phyloP scores from a whole-genome alignment of 2,329 filamentous ascomycete genomes.

The Tolypocladium guangdongense region DNA sequence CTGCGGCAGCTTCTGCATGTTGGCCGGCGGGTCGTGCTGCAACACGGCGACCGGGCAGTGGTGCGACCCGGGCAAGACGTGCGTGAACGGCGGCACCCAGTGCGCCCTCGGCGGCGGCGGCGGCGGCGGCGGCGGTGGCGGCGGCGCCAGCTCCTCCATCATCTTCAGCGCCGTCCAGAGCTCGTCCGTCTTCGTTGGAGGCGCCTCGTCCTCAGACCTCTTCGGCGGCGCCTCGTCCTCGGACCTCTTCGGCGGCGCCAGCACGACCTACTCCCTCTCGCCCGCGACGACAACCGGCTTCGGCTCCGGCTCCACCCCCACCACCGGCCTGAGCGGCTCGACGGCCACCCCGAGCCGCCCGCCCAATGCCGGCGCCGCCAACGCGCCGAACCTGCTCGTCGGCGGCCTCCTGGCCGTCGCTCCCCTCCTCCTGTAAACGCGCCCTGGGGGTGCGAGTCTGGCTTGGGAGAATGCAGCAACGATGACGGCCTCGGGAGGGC shows the following conservation, averaged over 20 bases:
- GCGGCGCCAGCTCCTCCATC: background rate
- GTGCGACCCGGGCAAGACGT: constrained; percentile 9
- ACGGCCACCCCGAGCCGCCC: background rate
- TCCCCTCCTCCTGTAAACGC: constrained; percentile 14
- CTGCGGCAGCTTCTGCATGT: constrained; percentile 13
- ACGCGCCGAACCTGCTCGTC: constrained; percentile 10
- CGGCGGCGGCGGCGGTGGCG: constrained; percentile 1
- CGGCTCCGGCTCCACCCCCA: background rate
- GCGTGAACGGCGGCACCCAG: constrained; percentile 2
- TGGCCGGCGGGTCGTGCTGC: constrained; percentile 10
- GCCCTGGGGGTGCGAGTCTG: background rate
- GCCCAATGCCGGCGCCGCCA: constrained; percentile 7
- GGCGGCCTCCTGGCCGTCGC: constrained; percentile 11
- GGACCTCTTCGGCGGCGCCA: background rate
- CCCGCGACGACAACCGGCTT: background rate
- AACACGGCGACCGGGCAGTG: constrained; percentile 7
- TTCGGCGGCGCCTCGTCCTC: background rate
- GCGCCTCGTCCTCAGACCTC: background rate
- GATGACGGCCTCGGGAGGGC: background rate
- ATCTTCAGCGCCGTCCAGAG: constrained; percentile 3
- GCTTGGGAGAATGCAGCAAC: background rate
- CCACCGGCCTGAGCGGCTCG: background rate
- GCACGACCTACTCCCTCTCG: background rate
- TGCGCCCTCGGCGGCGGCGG: constrained; percentile 3
- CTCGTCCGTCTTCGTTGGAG: background rate